These are phyloP conservation scores for Kluyveromyces aestuarii DNA, from an alignment of 805 yeast species.

Conservation along the genomic window DNA sequence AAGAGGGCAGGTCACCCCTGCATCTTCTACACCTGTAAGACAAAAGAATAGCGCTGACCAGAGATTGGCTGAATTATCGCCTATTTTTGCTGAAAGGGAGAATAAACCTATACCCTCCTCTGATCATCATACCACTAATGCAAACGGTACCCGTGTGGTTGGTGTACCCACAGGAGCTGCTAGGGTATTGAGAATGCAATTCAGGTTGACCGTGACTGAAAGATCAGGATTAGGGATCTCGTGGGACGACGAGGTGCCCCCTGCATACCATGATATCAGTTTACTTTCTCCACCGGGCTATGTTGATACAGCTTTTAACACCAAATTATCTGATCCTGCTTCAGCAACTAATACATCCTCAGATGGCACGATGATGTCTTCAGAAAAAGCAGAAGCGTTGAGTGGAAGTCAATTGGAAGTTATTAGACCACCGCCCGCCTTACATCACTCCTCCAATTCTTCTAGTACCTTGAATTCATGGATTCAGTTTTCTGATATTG, in stretches of 20 bases:
- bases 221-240: conserved; percentile 93
- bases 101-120: conserved; percentile 15
- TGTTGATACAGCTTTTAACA: conserved; percentile 18
- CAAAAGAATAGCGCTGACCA: conserved; percentile 24
- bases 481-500: conserved; percentile 19
- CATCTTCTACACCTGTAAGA: conserved; percentile 3
- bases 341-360: conserved; percentile 8
- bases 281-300: conserved; percentile 86
- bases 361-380: background rate
- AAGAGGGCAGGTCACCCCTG: conserved; percentile 1
- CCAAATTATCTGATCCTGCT: background rate
- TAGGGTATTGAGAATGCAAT: conserved; percentile 89
- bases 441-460: conserved; percentile 13
- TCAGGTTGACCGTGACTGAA: conserved; percentile 73
- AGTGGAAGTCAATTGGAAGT: background rate
- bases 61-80: conserved; percentile 36
- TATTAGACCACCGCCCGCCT: conserved; percentile 20
- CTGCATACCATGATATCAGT: conserved; percentile 78
- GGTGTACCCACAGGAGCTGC: conserved; percentile 94
- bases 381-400: background rate
- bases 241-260: conserved; percentile 99
- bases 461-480: conserved; percentile 8
- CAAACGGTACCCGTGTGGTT: conserved; percentile 21
- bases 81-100: conserved; percentile 33
- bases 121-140: conserved; percentile 12